Percentiles rank a stretch among this genome's conserved stretches.
phyloP scores from a whole-genome alignment of 345 rosid species.

The Arabidopsis suecica region DNA sequence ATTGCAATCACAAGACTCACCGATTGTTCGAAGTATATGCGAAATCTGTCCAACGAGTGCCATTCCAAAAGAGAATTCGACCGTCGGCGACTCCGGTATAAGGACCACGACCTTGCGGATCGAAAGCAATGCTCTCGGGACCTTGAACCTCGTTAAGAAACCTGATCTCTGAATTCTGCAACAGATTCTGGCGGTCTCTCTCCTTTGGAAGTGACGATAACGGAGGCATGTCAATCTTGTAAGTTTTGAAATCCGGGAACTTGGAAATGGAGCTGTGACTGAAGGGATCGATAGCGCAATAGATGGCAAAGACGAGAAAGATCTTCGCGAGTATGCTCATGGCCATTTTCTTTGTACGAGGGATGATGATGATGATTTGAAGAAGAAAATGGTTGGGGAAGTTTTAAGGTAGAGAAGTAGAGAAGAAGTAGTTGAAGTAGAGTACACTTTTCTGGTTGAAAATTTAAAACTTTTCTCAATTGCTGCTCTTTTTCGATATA shows the following conservation, averaged over 20 bases:
- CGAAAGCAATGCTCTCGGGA: constrained; percentile 47
- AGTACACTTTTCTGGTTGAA: neutral
- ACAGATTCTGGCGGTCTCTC: constrained; percentile 59
- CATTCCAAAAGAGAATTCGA: constrained; percentile 43
- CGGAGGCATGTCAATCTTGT: constrained; percentile 60
- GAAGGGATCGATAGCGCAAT: constrained; percentile 84
- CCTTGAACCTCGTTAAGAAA: constrained; percentile 71
- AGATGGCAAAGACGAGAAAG: constrained; percentile 64
- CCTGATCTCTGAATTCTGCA: constrained; percentile 72
- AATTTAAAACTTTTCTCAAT: neutral
- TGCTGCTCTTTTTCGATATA: neutral
- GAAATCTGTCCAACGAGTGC: constrained; percentile 41
- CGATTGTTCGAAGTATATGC: constrained; percentile 41
- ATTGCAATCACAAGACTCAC: constrained; percentile 30
- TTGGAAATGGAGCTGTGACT: constrained; percentile 68
- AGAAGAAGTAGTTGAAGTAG: constrained; percentile 12
- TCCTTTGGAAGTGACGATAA: constrained; percentile 61
- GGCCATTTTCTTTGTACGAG: constrained; percentile 10
- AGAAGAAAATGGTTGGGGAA: constrained; percentile 12
- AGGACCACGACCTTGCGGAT: constrained; percentile 45
- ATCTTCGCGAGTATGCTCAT: constrained; percentile 34
- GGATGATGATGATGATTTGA: neutral
- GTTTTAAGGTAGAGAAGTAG: neutral
- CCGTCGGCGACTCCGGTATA: constrained; percentile 51
- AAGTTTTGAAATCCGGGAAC: constrained; percentile 65